phyloP scores from a whole-genome alignment of 1,139 yeast genomes.

The Debaryomyces robertsiae region DNA sequence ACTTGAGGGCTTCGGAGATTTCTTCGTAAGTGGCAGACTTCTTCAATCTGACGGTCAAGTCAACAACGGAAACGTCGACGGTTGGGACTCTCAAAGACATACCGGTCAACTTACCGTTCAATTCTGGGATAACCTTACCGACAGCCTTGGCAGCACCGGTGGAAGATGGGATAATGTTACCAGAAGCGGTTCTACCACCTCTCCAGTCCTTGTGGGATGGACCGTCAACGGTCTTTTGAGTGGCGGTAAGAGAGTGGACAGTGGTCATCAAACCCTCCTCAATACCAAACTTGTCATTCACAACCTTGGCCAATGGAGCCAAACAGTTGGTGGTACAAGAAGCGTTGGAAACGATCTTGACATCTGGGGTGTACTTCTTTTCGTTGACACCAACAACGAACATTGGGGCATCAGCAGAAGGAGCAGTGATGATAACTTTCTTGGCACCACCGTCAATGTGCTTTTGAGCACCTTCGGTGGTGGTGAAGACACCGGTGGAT shows the following conservation, averaged over 20 bases:
- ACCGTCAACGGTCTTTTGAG: slow-evolving; percentile 90
- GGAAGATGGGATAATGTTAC: slow-evolving; percentile 86
- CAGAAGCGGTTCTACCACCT: slow-evolving; percentile 92
- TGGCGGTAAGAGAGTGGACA: slow-evolving; percentile 87
- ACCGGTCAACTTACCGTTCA: slow-evolving; percentile 89
- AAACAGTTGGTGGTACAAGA: slow-evolving; percentile 91
- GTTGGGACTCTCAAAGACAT: slow-evolving; percentile 89
- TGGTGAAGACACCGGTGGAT: slow-evolving; percentile 90
- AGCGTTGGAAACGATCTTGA: slow-evolving; percentile 78
- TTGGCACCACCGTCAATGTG: slow-evolving; percentile 87
- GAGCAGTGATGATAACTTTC: slow-evolving; percentile 88
- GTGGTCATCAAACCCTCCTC: slow-evolving; percentile 92
- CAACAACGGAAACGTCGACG: slow-evolving; percentile 74
- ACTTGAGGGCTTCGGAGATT: slow-evolving; percentile 71
- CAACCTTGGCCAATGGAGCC: slow-evolving; percentile 85
- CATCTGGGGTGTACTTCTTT: slow-evolving; percentile 69
- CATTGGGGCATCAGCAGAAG: slow-evolving; percentile 88
- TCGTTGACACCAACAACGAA: slow-evolving; percentile 83
- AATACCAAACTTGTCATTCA: slow-evolving; percentile 77
- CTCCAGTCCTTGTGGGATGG: slow-evolving; percentile 95
- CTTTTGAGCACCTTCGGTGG: slow-evolving; percentile 72
- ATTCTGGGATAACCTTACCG: slow-evolving; percentile 86
- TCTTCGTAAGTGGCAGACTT: slow-evolving; percentile 74
- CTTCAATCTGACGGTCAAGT: slow-evolving; percentile 55
- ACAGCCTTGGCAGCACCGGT: slow-evolving; percentile 95